phyloP scores from a whole-genome alignment of 805 yeast genomes.

The Wickerhamomyces xylosicus region DNA sequence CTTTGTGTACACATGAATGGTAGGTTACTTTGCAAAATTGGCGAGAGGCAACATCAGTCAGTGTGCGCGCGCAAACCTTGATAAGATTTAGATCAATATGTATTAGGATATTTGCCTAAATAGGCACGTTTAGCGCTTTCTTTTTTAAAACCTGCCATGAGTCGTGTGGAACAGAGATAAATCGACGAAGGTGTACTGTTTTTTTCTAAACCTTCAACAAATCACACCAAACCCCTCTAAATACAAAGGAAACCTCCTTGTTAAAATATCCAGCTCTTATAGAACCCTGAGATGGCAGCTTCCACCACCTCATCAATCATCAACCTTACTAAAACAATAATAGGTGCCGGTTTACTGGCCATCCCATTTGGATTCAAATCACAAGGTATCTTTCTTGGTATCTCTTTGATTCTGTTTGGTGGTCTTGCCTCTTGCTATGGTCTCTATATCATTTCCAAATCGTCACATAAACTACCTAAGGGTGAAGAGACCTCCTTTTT shows the following conservation, averaged over 20 bases:
- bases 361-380: slow-evolving; percentile 64
- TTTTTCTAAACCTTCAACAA: not conserved
- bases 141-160: not conserved
- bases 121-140: too few species aligned
- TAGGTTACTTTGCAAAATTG: too few species aligned
- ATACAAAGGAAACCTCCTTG: not conserved
- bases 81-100: too few species aligned
- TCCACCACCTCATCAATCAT: slow-evolving; percentile 41
- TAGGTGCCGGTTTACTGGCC: slow-evolving; percentile 75
- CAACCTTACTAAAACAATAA: slow-evolving; percentile 64
- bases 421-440: slow-evolving; percentile 64
- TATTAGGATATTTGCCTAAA: too few species aligned
- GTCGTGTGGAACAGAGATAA: not conserved
- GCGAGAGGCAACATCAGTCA: too few species aligned
- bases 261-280: too few species aligned
- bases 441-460: slow-evolving; percentile 48
- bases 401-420: slow-evolving; percentile 43
- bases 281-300: slow-evolving; percentile 12
- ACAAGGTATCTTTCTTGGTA: slow-evolving; percentile 56
- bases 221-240: not conserved
- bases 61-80: too few species aligned
- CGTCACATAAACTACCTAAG: slow-evolving; percentile 44
- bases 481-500: slow-evolving; percentile 48
- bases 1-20: too few species aligned
- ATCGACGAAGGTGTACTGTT: not conserved